Conservation (phyloP, 352 stramenopile genomes). For the Phytopythium ostracodes region DNA sequence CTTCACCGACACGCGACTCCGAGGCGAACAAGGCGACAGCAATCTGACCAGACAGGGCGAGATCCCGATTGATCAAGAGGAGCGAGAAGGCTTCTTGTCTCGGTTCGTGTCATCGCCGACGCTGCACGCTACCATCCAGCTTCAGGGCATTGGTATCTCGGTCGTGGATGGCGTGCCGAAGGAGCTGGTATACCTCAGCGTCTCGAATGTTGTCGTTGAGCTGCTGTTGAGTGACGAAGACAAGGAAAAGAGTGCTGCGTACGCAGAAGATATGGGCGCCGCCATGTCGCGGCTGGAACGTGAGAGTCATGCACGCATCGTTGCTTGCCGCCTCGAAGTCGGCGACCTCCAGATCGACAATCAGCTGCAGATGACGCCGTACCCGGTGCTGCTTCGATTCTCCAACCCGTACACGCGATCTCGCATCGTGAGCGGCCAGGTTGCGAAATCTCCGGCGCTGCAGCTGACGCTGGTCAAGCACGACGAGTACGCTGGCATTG, state of each 20-base stretch:
- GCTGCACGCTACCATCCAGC: constrained; percentile 44
- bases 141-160: constrained; percentile 76
- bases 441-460: constrained; percentile 58
- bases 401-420: constrained; percentile 54
- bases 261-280: constrained; percentile 40
- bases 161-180: constrained; percentile 69
- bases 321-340: constrained; percentile 66
- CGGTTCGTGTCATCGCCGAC: constrained; percentile 49
- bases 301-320: constrained; percentile 48
- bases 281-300: constrained; percentile 50
- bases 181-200: constrained; percentile 76
- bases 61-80: constrained; percentile 8
- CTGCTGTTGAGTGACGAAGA: constrained; percentile 48
- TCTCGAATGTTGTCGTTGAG: constrained; percentile 63
- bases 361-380: constrained; percentile 75
- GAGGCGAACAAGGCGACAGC: constrained; percentile 26
- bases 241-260: constrained; percentile 24
- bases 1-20: constrained; percentile 80
- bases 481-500: constrained; percentile 80
- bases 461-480: constrained; percentile 80
- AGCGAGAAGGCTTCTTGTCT: constrained; percentile 28
- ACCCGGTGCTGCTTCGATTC: constrained; percentile 81
- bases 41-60: constrained; percentile 6
- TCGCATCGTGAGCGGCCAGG: constrained; percentile 45
- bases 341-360: constrained; percentile 87